Percentiles rank a stretch among this genome's conserved stretches.
Evolutionary conservation across 2,329 filamentous ascomycete genomes (phyloP).

Genomic region (Trichoderma koningii): DNA sequence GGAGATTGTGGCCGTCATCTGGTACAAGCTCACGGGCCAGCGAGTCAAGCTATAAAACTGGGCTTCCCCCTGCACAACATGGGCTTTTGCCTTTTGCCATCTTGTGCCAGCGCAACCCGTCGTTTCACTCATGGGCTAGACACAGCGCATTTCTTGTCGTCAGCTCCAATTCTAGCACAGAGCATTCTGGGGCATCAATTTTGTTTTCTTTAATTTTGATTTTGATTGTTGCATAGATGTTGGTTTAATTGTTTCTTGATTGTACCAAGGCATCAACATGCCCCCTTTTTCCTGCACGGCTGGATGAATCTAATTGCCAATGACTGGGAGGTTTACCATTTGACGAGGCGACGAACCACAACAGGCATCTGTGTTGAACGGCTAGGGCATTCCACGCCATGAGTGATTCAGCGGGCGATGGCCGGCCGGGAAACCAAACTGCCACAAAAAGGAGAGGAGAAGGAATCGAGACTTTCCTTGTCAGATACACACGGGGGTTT

Average conservation of each 20-base stretch:
- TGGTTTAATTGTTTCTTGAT: conserved; percentile 23
- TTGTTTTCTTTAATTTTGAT: conserved; percentile 20
- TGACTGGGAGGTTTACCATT: conserved; percentile 16
- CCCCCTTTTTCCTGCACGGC: conserved; percentile 15
- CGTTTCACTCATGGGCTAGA: neutral
- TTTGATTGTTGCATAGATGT: conserved; percentile 29
- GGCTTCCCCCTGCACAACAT: neutral
- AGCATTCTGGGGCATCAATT: conserved; percentile 24
- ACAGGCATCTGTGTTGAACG: conserved; percentile 20
- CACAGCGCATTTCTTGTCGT: neutral
- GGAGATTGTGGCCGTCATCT: conserved; percentile 61
- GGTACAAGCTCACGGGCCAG: conserved; percentile 65
- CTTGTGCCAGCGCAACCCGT: conserved; percentile 13
- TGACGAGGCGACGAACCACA: conserved; percentile 26
- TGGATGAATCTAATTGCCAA: conserved; percentile 24
- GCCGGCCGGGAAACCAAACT: conserved; percentile 1
- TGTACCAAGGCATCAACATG: conserved; percentile 20
- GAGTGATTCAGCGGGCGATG: neutral
- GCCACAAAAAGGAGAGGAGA: conserved; percentile 4
- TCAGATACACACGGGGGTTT: conserved; percentile 3
- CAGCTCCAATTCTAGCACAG: conserved; percentile 21
- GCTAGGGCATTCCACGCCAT: neutral
- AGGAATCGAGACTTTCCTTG: conserved; percentile 5
- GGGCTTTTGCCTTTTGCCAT: neutral
- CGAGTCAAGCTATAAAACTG: conserved; percentile 56